Conservation (phyloP, 2,329 filamentous ascomycete species). For the Daldinia eschscholtzii region DNA sequence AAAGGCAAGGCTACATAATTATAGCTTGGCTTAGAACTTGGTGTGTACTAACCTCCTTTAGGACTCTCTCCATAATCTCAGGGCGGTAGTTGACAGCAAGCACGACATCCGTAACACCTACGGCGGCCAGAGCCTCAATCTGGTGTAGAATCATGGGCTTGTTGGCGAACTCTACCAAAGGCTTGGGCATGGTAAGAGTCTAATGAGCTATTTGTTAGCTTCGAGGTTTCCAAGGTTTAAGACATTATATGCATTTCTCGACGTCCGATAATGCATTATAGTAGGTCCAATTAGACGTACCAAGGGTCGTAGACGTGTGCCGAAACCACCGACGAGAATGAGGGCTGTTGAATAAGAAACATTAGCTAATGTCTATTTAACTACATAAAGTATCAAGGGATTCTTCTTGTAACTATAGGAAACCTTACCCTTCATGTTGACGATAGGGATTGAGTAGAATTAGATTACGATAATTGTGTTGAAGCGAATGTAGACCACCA, state of each 20-base stretch:
- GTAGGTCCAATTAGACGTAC: constrained; percentile 66
- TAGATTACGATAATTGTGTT: constrained; percentile 20
- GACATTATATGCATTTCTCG: constrained; percentile 24
- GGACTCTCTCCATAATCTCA: constrained; percentile 94
- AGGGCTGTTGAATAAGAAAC: constrained; percentile 71
- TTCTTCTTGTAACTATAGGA: constrained; percentile 2
- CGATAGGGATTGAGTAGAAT: constrained; percentile 15
- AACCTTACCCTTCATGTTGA: constrained; percentile 59
- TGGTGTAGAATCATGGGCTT: constrained; percentile 99
- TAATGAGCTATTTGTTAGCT: constrained; percentile 56
- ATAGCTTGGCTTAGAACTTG: constrained; percentile 17
- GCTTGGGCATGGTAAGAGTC: constrained; percentile 97
- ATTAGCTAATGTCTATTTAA: background rate
- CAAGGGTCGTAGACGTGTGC: constrained; percentile 95
- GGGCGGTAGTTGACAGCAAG: constrained; percentile 98
- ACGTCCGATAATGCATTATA: constrained; percentile 22
- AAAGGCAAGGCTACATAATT: constrained; percentile 28
- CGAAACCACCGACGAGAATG: constrained; percentile 99
- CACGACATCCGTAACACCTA: constrained; percentile 96
- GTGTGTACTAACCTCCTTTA: constrained; percentile 78
- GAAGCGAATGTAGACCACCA: constrained; percentile 28
- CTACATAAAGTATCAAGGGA: background rate
- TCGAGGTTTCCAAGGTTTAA: constrained; percentile 15
- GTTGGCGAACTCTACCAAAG: constrained; percentile 97
- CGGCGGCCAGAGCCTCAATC: constrained; percentile 92